Base-by-base conservation (phyloP, 2,329 filamentous ascomycete genomes). In the Trichoderma semiorbis region DNA sequence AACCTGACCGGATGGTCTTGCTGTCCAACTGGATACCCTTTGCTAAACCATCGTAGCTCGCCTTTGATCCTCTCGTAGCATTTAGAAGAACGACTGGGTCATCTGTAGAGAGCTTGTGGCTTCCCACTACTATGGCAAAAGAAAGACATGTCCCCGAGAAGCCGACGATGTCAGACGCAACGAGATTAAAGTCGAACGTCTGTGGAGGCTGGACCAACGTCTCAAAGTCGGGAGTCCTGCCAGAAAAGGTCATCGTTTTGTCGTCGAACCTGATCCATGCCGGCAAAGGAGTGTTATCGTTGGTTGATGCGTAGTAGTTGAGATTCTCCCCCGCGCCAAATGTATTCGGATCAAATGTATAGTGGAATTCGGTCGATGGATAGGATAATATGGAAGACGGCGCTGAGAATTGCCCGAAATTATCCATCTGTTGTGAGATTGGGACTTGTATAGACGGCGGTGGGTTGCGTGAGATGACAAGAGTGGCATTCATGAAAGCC, bases 261-360 rank as follows among this genome's bases (percentile, higher is more conserved):
- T 87, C 78, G 75, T 96, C 88, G 77, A 97, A 97, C n/a, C 83
- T 83, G 58, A 97, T 84, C 94, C 94, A 97, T 0, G 93, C 91
- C 24, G 94, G 94, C 43, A 97, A 83, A 43, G 94, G 94, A n/a
- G 92, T 93, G 77, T 93, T 92, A 77, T 95, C 88, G 6, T 85
- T 85, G 5, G 93, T 92, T 3, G 92, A 90, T 10, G 93, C 93
- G 78, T 96, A 95, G 80, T 94, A 97, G 72, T 89, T 89, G 65
- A 90, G 85, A 18, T 81, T 83, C 11, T 83, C 81, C 3, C 81
- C 80, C 4, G 84, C 81, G n/a, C 83, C 83, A 79, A 97, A 97
- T 0, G 91, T 93, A 21, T 88, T 81, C 6, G 77, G 75, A 58
- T 86, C 82, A 74, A 91, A 89, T 2, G 80, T 78, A 73, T 90